Evolutionary conservation across 495 filamentous ascomycete genomes (phyloP).

Genomic region (Glarea lozoyensis): DNA sequence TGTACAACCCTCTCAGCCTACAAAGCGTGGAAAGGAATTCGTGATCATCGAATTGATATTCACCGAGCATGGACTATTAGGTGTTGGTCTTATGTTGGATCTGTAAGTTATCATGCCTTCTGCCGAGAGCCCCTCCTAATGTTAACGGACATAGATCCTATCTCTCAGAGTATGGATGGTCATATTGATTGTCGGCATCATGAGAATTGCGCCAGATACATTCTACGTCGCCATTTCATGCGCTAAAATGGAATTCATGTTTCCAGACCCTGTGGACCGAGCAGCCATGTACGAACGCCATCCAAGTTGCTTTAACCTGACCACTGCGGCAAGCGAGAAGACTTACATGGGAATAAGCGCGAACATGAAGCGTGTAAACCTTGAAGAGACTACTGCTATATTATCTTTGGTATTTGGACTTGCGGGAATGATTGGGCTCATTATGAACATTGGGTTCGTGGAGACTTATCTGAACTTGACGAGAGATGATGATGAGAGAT

Average conservation of each 20-base stretch:
- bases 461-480: slow-evolving; percentile 2
- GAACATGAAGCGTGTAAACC: not conserved
- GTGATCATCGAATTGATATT: slow-evolving; percentile 3
- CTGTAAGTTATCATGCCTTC: not conserved
- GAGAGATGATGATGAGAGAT: slow-evolving; percentile 5
- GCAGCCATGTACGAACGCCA: not conserved
- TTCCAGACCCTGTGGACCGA: not conserved
- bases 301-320: slow-evolving; percentile 1
- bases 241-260: slow-evolving; percentile 1
- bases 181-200: not conserved
- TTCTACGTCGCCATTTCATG: not conserved
- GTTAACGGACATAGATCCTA: slow-evolving; percentile 4
- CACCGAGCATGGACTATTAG: slow-evolving; percentile 5
- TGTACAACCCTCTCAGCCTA: not conserved
- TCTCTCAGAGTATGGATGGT: not conserved
- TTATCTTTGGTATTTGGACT: slow-evolving; percentile 2
- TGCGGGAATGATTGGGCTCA: not conserved
- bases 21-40: slow-evolving; percentile 2
- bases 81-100: slow-evolving; percentile 5
- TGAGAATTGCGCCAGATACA: not conserved
- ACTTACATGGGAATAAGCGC: not conserved
- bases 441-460: not conserved
- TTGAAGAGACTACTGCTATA: slow-evolving; percentile 2
- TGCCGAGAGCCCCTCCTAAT: not conserved
- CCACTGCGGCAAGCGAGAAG: not conserved